phyloP scores from a whole-genome alignment of 208 protist species.

The Porcisia deanei region DNA sequence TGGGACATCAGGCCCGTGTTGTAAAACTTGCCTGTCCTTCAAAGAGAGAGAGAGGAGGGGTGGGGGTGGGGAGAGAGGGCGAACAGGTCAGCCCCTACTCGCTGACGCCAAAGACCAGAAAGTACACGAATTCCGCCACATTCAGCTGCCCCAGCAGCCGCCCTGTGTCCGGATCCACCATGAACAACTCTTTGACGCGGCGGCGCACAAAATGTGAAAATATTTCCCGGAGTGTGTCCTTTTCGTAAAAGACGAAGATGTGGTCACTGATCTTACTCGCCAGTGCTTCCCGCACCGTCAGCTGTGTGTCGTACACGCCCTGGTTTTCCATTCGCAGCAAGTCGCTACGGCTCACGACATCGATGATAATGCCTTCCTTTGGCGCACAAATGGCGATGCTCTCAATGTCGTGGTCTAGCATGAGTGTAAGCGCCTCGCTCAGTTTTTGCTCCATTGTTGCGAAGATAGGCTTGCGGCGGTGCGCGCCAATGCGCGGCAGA shows the following conservation, averaged over 20 bases:
- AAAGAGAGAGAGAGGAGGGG: too few species aligned
- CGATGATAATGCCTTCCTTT: conserved; percentile 59
- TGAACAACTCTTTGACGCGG: conserved; percentile 84
- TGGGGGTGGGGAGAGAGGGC: background rate
- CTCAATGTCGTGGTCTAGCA: conserved; percentile 74
- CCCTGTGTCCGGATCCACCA: conserved; percentile 76
- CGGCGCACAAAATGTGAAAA: conserved; percentile 85
- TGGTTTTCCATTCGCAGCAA: conserved; percentile 87
- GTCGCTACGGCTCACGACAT: conserved; percentile 84
- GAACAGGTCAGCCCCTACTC: background rate
- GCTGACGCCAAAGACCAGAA: conserved; percentile 63
- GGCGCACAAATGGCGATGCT: conserved; percentile 62
- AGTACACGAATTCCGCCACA: conserved; percentile 72
- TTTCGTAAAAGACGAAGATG: conserved; percentile 77
- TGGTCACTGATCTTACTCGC: conserved; percentile 48
- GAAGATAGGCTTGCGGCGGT: conserved; percentile 52
- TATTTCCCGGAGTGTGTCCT: conserved; percentile 76
- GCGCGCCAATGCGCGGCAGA: conserved; percentile 55
- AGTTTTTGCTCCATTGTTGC: conserved; percentile 77
- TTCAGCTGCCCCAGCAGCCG: conserved; percentile 80
- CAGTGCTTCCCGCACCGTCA: conserved; percentile 79
- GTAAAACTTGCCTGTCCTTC: too few species aligned
- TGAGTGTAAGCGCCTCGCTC: conserved; percentile 63
- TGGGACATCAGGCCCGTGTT: background rate
- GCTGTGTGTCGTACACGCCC: conserved; percentile 86